A percentile compares a stretch with the other conserved stretches of the same genome.
phyloP scores from a whole-genome alignment of 1,139 yeast species.

The Geotrichum bryndzae region DNA sequence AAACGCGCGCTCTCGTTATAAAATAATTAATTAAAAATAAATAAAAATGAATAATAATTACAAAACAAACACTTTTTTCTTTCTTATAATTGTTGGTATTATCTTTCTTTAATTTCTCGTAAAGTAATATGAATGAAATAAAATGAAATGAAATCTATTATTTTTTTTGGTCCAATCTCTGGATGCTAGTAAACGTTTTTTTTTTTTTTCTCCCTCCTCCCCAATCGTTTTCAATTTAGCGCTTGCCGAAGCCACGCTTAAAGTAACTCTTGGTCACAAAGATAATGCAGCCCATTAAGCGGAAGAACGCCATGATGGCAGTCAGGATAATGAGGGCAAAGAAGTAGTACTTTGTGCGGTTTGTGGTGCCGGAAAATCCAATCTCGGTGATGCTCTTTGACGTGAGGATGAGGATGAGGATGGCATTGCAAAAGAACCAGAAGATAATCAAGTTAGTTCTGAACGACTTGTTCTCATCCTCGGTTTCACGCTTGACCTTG shows the following conservation, averaged over 20 bases:
- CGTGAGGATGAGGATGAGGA: slow-evolving; percentile 60
- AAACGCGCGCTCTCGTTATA: not conserved
- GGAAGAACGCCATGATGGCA: slow-evolving; percentile 68
- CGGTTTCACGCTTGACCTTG: slow-evolving; percentile 33
- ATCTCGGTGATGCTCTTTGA: slow-evolving; percentile 30
- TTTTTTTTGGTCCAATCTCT: not conserved
- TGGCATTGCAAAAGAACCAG: slow-evolving; percentile 74
- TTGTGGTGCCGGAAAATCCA: slow-evolving; percentile 35
- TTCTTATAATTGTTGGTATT: too few relatives aligned
- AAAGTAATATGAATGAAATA: too few relatives aligned
- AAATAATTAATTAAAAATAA: not conserved
- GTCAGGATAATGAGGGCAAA: slow-evolving; percentile 74
- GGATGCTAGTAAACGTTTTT: too few relatives aligned
- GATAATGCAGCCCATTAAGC: slow-evolving; percentile 60
- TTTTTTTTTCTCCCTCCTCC: too few relatives aligned
- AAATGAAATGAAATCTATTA: too few relatives aligned
- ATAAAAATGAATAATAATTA: not conserved
- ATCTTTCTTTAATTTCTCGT: too few relatives aligned
- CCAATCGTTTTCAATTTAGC: not conserved
- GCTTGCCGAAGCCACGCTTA: slow-evolving; percentile 19
- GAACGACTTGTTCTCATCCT: slow-evolving; percentile 62
- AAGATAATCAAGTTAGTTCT: slow-evolving; percentile 73
- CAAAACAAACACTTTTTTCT: not conserved
- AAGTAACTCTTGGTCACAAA: slow-evolving; percentile 46
- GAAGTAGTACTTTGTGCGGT: slow-evolving; percentile 53